Conservation (phyloP, 495 filamentous ascomycete species). For the Daldinia caldariorum region DNA sequence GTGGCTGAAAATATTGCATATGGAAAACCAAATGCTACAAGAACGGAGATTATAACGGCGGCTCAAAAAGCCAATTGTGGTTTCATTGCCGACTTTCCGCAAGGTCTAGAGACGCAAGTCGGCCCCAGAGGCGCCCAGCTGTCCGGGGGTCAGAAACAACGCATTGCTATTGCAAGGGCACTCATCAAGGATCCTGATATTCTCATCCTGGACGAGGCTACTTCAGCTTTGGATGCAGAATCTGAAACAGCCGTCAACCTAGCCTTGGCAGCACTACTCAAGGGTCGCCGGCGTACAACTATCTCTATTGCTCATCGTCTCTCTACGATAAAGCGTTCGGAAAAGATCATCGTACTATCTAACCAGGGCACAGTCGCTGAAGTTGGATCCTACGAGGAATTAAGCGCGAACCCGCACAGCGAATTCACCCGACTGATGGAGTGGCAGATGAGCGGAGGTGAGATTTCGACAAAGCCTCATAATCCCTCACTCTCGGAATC, state of each 20-base stretch:
- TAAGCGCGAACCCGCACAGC: conserved; percentile 75
- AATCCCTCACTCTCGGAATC: conserved; percentile 52
- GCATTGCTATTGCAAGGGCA: conserved; percentile 95
- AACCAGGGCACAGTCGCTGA: conserved; percentile 89
- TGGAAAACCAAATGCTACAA: conserved; percentile 80
- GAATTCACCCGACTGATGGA: conserved; percentile 97
- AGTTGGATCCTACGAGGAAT: conserved; percentile 80
- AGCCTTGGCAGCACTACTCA: conserved; percentile 81
- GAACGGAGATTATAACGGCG: conserved; percentile 83
- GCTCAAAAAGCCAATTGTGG: conserved; percentile 95
- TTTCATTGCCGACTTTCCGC: conserved; percentile 96
- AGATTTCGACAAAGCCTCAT: conserved; percentile 52
- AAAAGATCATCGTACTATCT: conserved; percentile 88
- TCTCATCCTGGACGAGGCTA: conserved; percentile 93
- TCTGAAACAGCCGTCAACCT: conserved; percentile 95
- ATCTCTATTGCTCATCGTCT: conserved; percentile 96
- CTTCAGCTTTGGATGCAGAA: conserved; percentile 94
- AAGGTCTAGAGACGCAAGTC: conserved; percentile 93
- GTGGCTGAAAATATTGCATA: conserved; percentile 98
- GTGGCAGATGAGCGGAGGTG: conserved; percentile 95
- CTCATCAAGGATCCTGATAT: conserved; percentile 97
- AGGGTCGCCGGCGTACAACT: conserved; percentile 83
- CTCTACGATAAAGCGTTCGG: conserved; percentile 93
- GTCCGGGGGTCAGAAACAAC: conserved; percentile 96
- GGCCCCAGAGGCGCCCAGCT: conserved; percentile 93